Conservation (phyloP, 2,329 filamentous ascomycete species). For the Neofusicoccum parvum region DNA sequence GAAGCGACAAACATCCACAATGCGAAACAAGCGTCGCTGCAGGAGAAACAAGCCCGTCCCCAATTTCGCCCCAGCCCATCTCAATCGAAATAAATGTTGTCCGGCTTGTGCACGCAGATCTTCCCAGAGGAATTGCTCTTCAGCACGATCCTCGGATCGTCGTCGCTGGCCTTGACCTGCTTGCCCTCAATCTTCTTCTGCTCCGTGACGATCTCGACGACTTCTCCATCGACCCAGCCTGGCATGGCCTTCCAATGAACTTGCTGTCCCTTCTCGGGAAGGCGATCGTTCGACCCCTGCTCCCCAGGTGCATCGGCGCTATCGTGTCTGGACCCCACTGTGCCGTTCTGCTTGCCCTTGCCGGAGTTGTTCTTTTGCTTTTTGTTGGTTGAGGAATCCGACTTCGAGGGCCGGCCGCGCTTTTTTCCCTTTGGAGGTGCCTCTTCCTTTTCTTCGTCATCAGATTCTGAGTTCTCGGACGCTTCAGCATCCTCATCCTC, state of each 20-base stretch:
- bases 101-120: slow-evolving; percentile 47
- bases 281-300: slow-evolving; percentile 32
- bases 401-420: slow-evolving; percentile 33
- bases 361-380: slow-evolving; percentile 37
- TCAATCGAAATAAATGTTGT: slow-evolving; percentile 46
- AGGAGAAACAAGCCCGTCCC: neutral
- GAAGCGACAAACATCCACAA: neutral
- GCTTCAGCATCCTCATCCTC: slow-evolving; percentile 23
- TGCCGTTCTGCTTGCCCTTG: slow-evolving; percentile 20
- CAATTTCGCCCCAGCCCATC: neutral
- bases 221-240: slow-evolving; percentile 45
- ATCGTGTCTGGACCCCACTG: slow-evolving; percentile 31
- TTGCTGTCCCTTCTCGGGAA: slow-evolving; percentile 46
- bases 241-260: slow-evolving; percentile 45
- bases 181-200: slow-evolving; percentile 47
- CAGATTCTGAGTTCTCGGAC: slow-evolving; percentile 34
- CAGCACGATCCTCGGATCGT: slow-evolving; percentile 47
- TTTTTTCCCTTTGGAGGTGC: slow-evolving; percentile 23
- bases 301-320: slow-evolving; percentile 30
- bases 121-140: slow-evolving; percentile 43
- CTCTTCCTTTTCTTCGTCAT: slow-evolving; percentile 1
- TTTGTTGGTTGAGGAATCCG: slow-evolving; percentile 33
- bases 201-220: slow-evolving; percentile 45
- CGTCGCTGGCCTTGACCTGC: slow-evolving; percentile 44
- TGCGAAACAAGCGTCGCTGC: neutral